phyloP scores from a whole-genome alignment of 495 filamentous ascomycete species.

The Penicillium cosmopolitanum region DNA sequence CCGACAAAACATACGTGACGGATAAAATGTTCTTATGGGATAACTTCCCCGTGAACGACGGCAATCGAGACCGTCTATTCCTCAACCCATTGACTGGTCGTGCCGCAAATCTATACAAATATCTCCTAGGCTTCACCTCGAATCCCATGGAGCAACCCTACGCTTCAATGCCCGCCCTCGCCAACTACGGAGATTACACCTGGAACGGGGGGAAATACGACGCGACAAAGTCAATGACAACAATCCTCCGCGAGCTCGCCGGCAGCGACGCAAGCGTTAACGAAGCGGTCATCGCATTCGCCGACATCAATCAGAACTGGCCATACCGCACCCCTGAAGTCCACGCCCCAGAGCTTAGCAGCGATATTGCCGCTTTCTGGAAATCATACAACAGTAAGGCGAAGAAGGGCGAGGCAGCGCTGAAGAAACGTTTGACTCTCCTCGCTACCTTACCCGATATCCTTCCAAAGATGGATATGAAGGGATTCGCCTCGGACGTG shows the following conservation, averaged over 20 bases:
- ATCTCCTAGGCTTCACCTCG: slow-evolving; percentile 22
- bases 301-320: slow-evolving; percentile 24
- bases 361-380: slow-evolving; percentile 19
- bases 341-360: slow-evolving; percentile 13
- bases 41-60: slow-evolving; percentile 25
- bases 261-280: slow-evolving; percentile 11
- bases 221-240: slow-evolving; percentile 11
- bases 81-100: slow-evolving; percentile 21
- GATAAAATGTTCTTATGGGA: slow-evolving; percentile 23
- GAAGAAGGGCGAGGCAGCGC: neutral
- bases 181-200: slow-evolving; percentile 21
- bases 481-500: slow-evolving; percentile 18
- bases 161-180: slow-evolving; percentile 20
- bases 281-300: slow-evolving; percentile 16
- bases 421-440: slow-evolving; percentile 11
- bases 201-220: slow-evolving; percentile 20
- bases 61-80: slow-evolving; percentile 19
- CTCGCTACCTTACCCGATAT: slow-evolving; percentile 10
- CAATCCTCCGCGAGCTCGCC: slow-evolving; percentile 15
- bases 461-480: slow-evolving; percentile 19
- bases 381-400: neutral
- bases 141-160: slow-evolving; percentile 20
- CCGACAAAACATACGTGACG: slow-evolving; percentile 17
- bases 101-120: slow-evolving; percentile 14
- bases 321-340: slow-evolving; percentile 12